Evolutionary conservation across 805 yeast genomes (phyloP).

Genomic region (Candida sphagnicola): DNA sequence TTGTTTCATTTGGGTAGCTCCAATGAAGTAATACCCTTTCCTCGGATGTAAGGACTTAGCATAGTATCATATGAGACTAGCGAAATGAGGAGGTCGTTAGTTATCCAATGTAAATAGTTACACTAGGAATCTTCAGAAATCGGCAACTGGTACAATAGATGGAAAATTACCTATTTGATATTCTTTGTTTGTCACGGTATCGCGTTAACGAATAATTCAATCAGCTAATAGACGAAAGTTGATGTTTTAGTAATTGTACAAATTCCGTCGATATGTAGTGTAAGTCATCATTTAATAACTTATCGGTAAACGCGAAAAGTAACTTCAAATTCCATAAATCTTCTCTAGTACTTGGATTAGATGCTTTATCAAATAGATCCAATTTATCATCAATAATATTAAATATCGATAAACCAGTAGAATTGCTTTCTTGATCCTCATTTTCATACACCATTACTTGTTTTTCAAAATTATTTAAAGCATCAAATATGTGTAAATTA

Average conservation of each 20-base stretch:
- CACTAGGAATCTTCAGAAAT: too few species aligned
- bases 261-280: constrained; percentile 47
- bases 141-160: too few species aligned
- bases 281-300: constrained; percentile 30
- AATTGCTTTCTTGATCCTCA: constrained; percentile 12
- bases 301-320: constrained; percentile 58
- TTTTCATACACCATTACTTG: constrained; percentile 26
- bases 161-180: too few species aligned
- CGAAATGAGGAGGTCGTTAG: too few species aligned
- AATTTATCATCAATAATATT: constrained; percentile 50
- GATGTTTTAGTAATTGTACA: constrained; percentile 49
- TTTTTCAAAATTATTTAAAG: constrained; percentile 24
- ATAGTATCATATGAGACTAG: too few species aligned
- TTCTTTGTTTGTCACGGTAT: too few species aligned
- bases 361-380: constrained; percentile 44
- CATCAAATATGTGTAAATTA: constrained; percentile 18
- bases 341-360: constrained; percentile 39
- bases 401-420: constrained; percentile 39
- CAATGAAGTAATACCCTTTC: too few species aligned
- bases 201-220: too few species aligned
- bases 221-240: constrained; percentile 27
- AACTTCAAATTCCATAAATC: constrained; percentile 64
- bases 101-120: too few species aligned
- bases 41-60: too few species aligned
- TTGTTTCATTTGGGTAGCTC: too few species aligned